Conservation (phyloP, 768 basidiomycete genomes). For the Clitopilus hobsonii region DNA sequence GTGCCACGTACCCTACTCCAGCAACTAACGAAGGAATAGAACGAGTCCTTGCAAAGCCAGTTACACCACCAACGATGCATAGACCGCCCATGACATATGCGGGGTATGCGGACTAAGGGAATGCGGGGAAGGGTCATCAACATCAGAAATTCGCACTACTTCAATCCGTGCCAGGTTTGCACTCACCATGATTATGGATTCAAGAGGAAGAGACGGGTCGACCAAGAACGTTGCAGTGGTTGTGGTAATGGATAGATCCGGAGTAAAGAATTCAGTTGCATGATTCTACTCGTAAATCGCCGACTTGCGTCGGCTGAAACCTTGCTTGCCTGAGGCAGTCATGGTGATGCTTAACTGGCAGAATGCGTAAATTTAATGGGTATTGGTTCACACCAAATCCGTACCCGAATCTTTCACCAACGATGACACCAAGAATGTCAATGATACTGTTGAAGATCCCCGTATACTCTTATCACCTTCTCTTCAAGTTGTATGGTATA, state of each 20-base stretch:
- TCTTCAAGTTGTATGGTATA: too few species aligned
- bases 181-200: not conserved
- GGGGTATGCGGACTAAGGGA: constrained; percentile 69
- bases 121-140: not conserved
- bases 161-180: not conserved
- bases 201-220: not conserved
- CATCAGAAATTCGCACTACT: not conserved
- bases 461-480: too few species aligned
- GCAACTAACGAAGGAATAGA: constrained; percentile 83
- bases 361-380: too few species aligned
- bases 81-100: constrained; percentile 73
- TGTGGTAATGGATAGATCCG: not conserved
- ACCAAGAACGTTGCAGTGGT: not conserved
- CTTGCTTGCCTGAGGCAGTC: too few species aligned
- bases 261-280: not conserved
- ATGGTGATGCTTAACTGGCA: too few species aligned
- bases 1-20: constrained; percentile 65
- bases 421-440: too few species aligned
- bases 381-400: too few species aligned
- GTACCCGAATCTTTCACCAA: too few species aligned
- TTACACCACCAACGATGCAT: constrained; percentile 73
- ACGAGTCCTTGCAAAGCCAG: constrained; percentile 65
- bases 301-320: too few species aligned
- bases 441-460: too few species aligned
- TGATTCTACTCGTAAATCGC: not conserved